A percentile compares a stretch with the other conserved stretches of the same genome.
Evolutionary conservation across 1,284 basidiomycete species (phyloP).

Genomic region (Naganishia sp.): DNA sequence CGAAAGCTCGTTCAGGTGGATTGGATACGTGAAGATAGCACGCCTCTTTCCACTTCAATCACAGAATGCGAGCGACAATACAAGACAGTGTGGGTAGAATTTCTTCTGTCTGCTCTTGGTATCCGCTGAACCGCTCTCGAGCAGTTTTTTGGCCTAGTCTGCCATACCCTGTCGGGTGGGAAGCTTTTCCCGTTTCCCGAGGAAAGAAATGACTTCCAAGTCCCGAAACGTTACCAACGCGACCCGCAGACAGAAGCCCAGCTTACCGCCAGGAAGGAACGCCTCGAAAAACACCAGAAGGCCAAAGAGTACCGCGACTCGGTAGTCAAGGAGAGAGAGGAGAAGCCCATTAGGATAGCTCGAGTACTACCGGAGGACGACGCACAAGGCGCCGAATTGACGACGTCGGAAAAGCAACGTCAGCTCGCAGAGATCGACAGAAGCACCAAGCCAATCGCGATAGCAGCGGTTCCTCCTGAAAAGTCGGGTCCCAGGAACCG

Average conservation of each 20-base stretch:
- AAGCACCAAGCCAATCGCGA: conserved; percentile 17
- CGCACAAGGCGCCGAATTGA: conserved; percentile 1
- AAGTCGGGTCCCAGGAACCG: background rate
- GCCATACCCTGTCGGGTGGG: background rate
- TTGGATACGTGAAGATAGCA: too few species aligned
- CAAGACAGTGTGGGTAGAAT: too few species aligned
- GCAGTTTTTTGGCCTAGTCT: conserved; percentile 4
- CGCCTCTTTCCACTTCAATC: too few species aligned
- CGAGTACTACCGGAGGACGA: conserved; percentile 4
- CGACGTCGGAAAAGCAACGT: background rate
- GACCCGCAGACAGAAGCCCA: conserved; percentile 17
- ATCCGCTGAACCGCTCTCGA: background rate
- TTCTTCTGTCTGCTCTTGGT: background rate
- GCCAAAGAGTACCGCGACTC: conserved; percentile 17
- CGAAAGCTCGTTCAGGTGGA: too few species aligned
- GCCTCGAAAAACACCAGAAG: conserved; percentile 11
- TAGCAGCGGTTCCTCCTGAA: conserved; percentile 8
- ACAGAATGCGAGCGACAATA: too few species aligned
- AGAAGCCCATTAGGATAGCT: conserved; percentile 22
- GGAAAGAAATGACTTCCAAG: conserved; percentile 10
- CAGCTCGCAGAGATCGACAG: conserved; percentile 15
- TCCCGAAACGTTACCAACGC: conserved; percentile 23
- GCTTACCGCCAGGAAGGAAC: conserved; percentile 2
- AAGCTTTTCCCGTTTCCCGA: conserved; percentile 17
- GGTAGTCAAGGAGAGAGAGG: conserved; percentile 5